phyloP scores from a whole-genome alignment of 2,329 filamentous ascomycete species.

The Paramyrothecium sp. region DNA sequence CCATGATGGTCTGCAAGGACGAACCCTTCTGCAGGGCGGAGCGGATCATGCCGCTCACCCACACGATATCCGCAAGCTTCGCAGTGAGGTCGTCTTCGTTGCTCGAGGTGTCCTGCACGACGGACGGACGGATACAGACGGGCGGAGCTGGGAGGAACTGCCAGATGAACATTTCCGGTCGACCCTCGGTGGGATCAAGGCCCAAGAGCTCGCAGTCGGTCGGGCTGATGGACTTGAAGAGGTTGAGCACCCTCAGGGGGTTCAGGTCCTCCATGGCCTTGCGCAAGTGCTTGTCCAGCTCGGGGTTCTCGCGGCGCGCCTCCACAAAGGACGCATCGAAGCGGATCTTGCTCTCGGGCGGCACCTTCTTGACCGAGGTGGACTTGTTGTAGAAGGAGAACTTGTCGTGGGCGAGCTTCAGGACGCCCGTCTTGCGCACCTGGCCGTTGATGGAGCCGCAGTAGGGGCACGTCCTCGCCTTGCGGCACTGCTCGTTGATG shows the following conservation, averaged over 20 bases:
- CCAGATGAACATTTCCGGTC: constrained; percentile 97
- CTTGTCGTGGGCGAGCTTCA: constrained; percentile 94
- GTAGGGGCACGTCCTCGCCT: constrained; percentile 77
- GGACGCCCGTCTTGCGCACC: constrained; percentile 86
- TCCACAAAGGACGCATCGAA: constrained; percentile 86
- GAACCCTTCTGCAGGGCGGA: constrained; percentile 81
- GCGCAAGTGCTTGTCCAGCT: constrained; percentile 86
- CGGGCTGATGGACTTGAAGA: constrained; percentile 84
- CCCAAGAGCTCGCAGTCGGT: constrained; percentile 90
- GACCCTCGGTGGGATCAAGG: constrained; percentile 79
- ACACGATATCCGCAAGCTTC: constrained; percentile 94
- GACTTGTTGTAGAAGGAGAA: constrained; percentile 87
- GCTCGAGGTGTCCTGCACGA: constrained; percentile 87
- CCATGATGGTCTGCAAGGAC: constrained; percentile 86
- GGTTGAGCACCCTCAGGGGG: constrained; percentile 80
- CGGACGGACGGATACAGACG: constrained; percentile 89
- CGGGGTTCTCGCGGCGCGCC: constrained; percentile 73
- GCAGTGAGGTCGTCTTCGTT: constrained; percentile 97
- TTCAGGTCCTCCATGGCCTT: constrained; percentile 95
- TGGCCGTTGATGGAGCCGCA: constrained; percentile 84
- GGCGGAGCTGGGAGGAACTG: constrained; percentile 93
- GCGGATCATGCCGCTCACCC: constrained; percentile 84
- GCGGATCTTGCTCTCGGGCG: constrained; percentile 75
- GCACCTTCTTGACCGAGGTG: constrained; percentile 78
- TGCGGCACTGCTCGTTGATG: constrained; percentile 86